Base-by-base conservation (phyloP, 2,329 filamentous ascomycete species). In the Colletotrichum sojae region DNA sequence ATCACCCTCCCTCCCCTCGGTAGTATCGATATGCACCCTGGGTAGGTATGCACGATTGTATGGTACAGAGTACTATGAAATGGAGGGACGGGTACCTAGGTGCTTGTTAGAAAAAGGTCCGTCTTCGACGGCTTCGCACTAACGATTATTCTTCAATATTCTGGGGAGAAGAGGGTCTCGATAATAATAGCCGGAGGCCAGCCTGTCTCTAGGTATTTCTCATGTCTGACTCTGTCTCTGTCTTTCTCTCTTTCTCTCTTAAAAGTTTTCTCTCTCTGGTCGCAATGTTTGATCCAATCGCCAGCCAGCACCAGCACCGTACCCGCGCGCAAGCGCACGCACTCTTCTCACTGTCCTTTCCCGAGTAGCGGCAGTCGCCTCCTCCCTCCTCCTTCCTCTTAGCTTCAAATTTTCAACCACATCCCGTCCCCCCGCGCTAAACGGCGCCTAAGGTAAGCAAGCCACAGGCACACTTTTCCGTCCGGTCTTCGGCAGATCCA, bases 391-490 rank as follows among this genome's bases (percentile, higher is more conserved):
- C 31, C 10, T 36, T 36, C 31, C 31, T 6, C 9, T 36, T 36
- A 36, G 31, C 31, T 10, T 36, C 31, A 36, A 36, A 36, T 36
- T 36, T 36, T 36, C 31, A 36, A 36, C 31, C 8, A 36, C 31
- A 3, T 36, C 31, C 31, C 8, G 31, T 36, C 6, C 31, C 31
- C 40, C 40, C 40, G 13, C 40, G 40, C 40, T n/a, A 46, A 48
- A 40, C 40, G 40, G 25, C 56, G n/a, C 31, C 65, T 55, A 54
- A 40, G 45, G 16, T 39, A 48, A 16, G 55, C 62, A 69, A 69
- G 67, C 67, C 62, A 67, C 63, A 69, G 67, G 62, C 62, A 67
- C 63, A 69, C 55, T 69, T 69, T 69, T 66, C 67, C 67, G 62
- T 67, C 67, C 67, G 67, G 67, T 69, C 67, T 69, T 69, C 62